Percentiles rank a stretch among this genome's conserved stretches.
Evolutionary conservation across 192 early-diverging fungal species (phyloP).

Genomic region (Mortierella antarctica): DNA sequence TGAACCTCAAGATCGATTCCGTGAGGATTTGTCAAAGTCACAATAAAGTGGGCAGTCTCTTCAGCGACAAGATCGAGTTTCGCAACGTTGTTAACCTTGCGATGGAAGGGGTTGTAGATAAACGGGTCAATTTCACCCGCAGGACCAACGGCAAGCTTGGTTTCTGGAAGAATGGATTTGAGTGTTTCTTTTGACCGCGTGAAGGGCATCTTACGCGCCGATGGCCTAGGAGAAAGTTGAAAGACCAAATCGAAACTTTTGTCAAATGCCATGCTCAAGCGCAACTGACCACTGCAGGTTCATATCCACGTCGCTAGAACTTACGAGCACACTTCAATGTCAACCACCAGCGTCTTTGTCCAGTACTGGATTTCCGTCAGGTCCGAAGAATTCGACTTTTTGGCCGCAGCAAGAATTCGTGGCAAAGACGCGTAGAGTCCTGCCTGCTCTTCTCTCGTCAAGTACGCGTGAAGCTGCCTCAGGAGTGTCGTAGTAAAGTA

Average conservation of each 20-base stretch:
- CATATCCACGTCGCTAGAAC: neutral
- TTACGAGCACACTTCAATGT: conserved; percentile 63
- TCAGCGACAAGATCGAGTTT: conserved; percentile 70
- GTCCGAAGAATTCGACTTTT: conserved; percentile 62
- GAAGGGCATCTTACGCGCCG: conserved; percentile 67
- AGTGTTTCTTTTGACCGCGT: conserved; percentile 61
- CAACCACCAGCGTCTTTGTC: conserved; percentile 66
- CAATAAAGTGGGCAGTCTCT: conserved; percentile 76
- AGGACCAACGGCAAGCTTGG: conserved; percentile 23
- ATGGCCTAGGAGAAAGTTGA: conserved; percentile 49
- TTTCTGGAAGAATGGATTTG: conserved; percentile 37
- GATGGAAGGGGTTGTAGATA: conserved; percentile 82
- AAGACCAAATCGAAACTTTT: neutral
- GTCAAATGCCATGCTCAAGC: neutral
- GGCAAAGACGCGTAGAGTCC: conserved; percentile 66
- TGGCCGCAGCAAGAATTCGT: conserved; percentile 63
- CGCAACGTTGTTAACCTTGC: conserved; percentile 65
- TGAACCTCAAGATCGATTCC: conserved; percentile 83
- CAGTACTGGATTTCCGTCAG: conserved; percentile 63
- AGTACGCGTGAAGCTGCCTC: conserved; percentile 68
- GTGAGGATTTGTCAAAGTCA: conserved; percentile 81
- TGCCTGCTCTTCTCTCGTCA: conserved; percentile 74
- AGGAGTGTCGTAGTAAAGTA: conserved; percentile 74
- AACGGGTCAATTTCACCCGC: conserved; percentile 71
- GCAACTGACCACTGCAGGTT: neutral